phyloP scores from a whole-genome alignment of 176 grass and related monocot genomes.

The Phyllostachys edulis region DNA sequence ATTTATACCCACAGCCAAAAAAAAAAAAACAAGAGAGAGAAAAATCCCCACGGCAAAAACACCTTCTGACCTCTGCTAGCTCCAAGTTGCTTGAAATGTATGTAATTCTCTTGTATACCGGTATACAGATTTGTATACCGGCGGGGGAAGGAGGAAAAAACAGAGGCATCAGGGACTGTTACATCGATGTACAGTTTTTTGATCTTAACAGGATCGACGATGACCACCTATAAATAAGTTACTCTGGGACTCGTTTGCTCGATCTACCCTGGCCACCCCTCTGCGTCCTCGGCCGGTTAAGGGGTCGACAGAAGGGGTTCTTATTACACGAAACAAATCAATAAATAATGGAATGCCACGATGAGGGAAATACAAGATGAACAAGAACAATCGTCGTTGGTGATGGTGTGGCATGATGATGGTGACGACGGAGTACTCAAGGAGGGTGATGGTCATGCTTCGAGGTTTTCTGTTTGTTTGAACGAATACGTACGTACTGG shows the following conservation, averaged over 20 bases:
- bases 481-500: constrained; percentile 7
- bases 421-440: background rate
- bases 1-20: constrained; percentile 16
- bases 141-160: background rate
- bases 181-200: constrained; percentile 62
- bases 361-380: constrained; percentile 41
- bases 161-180: constrained; percentile 36
- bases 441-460: background rate
- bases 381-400: background rate
- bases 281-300: constrained; percentile 39
- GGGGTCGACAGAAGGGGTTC: constrained; percentile 25
- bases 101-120: constrained; percentile 56
- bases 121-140: constrained; percentile 65
- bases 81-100: constrained; percentile 48
- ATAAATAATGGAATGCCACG: constrained; percentile 63
- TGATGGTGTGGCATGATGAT: constrained; percentile 22
- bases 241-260: constrained; percentile 33
- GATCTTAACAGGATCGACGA: constrained; percentile 36
- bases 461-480: constrained; percentile 5
- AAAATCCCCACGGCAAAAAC: constrained; percentile 29
- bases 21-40: no score
- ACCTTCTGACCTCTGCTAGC: constrained; percentile 20
- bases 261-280: constrained; percentile 21
- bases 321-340: constrained; percentile 62
- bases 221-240: constrained; percentile 47